Evolutionary conservation across 1,284 basidiomycete species (phyloP).

Genomic region (Cryptococcus floricola): DNA sequence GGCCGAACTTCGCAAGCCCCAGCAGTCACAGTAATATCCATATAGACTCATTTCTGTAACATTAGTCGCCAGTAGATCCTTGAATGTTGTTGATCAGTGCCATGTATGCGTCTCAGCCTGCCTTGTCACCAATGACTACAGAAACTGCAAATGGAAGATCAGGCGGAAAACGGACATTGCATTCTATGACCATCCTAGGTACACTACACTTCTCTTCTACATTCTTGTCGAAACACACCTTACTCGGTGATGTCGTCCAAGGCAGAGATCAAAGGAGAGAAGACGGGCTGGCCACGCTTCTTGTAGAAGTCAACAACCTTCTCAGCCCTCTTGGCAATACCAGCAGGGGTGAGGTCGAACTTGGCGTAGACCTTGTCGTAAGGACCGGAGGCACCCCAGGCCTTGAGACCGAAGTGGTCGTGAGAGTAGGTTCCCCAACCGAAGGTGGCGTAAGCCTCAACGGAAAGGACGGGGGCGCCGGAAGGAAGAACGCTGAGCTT

Average conservation of each 20-base stretch:
- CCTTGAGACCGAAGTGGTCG: slow-evolving; percentile 75
- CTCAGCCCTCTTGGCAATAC: slow-evolving; percentile 74
- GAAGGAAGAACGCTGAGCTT: slow-evolving; percentile 76
- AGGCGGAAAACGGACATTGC: background rate
- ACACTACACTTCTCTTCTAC: too few relatives aligned
- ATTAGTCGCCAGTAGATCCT: too few relatives aligned
- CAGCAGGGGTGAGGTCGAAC: slow-evolving; percentile 70
- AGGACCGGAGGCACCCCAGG: slow-evolving; percentile 85
- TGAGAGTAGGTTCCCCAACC: slow-evolving; percentile 86
- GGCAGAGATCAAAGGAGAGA: slow-evolving; percentile 67
- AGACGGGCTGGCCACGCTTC: slow-evolving; percentile 66
- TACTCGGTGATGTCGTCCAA: slow-evolving; percentile 39
- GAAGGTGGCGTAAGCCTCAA: slow-evolving; percentile 73
- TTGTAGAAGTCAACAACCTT: slow-evolving; percentile 86
- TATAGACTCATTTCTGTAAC: too few relatives aligned
- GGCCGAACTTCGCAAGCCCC: too few relatives aligned
- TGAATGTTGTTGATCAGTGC: too few relatives aligned
- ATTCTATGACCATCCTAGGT: background rate
- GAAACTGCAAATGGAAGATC: background rate
- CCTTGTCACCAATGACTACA: background rate
- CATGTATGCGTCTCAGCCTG: background rate
- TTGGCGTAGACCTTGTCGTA: slow-evolving; percentile 75
- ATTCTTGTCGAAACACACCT: background rate
- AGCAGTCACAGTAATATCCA: too few relatives aligned
- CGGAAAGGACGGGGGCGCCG: slow-evolving; percentile 81